Percentiles rank a stretch among this genome's conserved stretches.
Conservation (phyloP, 2,329 filamentous ascomycete genomes). For the Aspergillus awamori region DNA sequence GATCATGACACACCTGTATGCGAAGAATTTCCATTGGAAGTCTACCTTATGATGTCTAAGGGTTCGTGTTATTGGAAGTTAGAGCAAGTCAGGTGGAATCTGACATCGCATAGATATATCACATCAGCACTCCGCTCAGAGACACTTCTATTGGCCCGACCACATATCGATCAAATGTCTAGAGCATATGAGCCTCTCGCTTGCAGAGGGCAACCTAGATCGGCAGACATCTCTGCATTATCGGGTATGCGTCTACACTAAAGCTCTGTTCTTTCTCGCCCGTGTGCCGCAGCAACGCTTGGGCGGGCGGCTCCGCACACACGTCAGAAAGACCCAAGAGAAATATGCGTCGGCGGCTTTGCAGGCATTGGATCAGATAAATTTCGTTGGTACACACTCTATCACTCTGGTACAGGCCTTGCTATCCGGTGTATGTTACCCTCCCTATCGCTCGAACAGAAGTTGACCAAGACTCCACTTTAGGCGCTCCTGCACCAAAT, state of each 20-base stretch:
- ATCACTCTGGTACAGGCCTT: neutral
- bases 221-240: conserved; percentile 2
- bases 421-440: neutral
- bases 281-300: neutral
- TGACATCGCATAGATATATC: neutral
- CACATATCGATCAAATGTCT: neutral
- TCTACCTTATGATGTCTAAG: neutral
- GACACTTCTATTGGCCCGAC: conserved; percentile 1
- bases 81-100: neutral
- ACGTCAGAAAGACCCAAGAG: neutral
- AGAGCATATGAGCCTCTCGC: conserved; percentile 3
- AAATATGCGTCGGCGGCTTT: neutral
- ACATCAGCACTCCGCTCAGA: neutral
- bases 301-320: neutral
- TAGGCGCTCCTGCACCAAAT: neutral
- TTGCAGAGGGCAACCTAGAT: neutral
- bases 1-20: neutral
- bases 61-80: neutral
- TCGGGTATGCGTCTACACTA: conserved; percentile 2
- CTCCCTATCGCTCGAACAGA: too few species aligned
- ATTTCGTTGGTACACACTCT: neutral
- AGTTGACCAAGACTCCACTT: neutral
- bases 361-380: neutral
- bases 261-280: neutral
- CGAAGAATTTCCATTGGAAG: neutral